Evolutionary conservation across 1,284 basidiomycete species (phyloP).

Genomic region (Marasmius sp.): DNA sequence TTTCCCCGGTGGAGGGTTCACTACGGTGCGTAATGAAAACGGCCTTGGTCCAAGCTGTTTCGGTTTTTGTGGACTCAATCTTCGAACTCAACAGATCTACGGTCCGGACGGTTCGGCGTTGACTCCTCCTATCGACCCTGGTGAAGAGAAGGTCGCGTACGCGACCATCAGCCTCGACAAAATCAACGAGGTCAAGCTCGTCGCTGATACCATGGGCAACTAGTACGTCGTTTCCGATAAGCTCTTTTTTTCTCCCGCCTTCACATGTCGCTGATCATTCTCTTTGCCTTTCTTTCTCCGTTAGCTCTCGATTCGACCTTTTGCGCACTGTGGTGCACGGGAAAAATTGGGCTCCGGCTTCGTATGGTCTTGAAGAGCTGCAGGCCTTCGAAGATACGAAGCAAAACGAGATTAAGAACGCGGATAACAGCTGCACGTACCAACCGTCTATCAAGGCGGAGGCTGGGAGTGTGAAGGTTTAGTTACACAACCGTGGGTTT

Average conservation of each 20-base stretch:
- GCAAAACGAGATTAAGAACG: slow-evolving; percentile 18
- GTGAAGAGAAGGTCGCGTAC: slow-evolving; percentile 21
- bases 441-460: too few species aligned
- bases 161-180: slow-evolving; percentile 27
- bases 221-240: slow-evolving; percentile 16
- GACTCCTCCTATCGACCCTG: slow-evolving; percentile 20
- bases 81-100: slow-evolving; percentile 22
- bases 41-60: not conserved
- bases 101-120: slow-evolving; percentile 27
- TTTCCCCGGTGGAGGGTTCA: slow-evolving; percentile 27
- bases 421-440: slow-evolving; percentile 8
- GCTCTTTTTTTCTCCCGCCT: not conserved
- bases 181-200: slow-evolving; percentile 27
- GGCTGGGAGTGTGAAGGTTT: too few species aligned
- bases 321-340: slow-evolving; percentile 25
- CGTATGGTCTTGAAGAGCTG: slow-evolving; percentile 15
- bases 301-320: slow-evolving; percentile 22
- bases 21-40: slow-evolving; percentile 16
- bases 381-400: slow-evolving; percentile 11
- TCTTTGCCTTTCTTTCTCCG: not conserved
- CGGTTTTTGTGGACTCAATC: not conserved
- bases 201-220: slow-evolving; percentile 27
- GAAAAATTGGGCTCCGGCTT: slow-evolving; percentile 22
- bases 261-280: not conserved
- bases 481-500: too few species aligned